A percentile compares a stretch with the other conserved stretches of the same genome.
phyloP scores from a whole-genome alignment of 306 rosid species.

The Biancaea sappan region DNA sequence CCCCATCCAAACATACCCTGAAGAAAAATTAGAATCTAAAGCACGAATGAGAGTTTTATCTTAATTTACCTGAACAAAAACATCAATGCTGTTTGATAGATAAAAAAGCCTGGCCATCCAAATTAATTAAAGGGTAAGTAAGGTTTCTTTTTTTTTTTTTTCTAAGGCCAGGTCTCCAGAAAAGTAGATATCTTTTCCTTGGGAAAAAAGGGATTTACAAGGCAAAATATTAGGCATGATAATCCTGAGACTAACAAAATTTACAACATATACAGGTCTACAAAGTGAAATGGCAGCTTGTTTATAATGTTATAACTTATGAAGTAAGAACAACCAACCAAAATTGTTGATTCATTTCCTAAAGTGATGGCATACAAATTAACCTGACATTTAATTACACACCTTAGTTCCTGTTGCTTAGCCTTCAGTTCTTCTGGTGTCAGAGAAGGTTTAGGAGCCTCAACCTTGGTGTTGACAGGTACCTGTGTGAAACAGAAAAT shows the following conservation, averaged over 20 bases:
- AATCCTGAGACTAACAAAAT: neutral
- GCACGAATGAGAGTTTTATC: neutral
- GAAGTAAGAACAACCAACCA: neutral
- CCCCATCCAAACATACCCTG: neutral
- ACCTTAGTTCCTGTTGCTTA: slow-evolving; percentile 95
- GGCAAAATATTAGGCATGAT: neutral
- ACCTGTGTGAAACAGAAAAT: slow-evolving; percentile 52
- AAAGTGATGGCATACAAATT: neutral
- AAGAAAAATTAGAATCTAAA: neutral
- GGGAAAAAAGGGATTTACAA: neutral
- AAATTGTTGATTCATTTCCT: neutral
- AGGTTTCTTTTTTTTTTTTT: neutral
- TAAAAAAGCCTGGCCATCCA: neutral
- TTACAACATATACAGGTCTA: neutral
- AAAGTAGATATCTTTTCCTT: neutral
- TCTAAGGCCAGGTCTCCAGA: neutral
- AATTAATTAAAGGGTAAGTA: neutral
- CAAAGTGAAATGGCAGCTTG: neutral
- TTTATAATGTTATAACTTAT: neutral
- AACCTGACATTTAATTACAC: slow-evolving; percentile 28
- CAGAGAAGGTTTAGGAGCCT: slow-evolving; percentile 86
- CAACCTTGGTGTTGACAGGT: slow-evolving; percentile 63
- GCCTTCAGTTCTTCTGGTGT: slow-evolving; percentile 84
- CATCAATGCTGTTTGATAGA: neutral
- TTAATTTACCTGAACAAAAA: neutral